Evolutionary conservation across 176 grass and related monocot species (phyloP).

Genomic region (Urochloa ruziziensis): DNA sequence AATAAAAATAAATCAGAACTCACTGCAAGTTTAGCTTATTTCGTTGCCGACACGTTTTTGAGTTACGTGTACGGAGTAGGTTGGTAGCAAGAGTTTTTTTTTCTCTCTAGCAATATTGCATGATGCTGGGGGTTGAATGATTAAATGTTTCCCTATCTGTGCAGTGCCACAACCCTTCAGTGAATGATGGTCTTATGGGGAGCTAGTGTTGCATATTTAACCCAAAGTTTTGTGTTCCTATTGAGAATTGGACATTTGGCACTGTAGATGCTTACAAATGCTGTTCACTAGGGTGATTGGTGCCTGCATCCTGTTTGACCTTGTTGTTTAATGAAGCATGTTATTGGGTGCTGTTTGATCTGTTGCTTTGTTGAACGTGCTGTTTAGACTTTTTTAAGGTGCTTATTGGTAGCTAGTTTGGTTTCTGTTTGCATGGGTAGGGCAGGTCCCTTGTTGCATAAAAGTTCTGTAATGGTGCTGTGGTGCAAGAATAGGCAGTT

Average conservation of each 20-base stretch:
- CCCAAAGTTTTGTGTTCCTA: neutral
- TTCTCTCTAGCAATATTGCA: neutral
- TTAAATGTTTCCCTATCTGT: neutral
- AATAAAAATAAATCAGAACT: too few species aligned
- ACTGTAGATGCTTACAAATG: slow-evolving; percentile 14
- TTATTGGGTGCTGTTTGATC: neutral
- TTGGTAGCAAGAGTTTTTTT: slow-evolving; percentile 12
- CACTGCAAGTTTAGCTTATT: neutral
- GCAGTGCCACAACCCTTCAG: neutral
- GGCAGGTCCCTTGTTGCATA: neutral
- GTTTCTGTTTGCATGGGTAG: neutral
- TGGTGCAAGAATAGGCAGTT: neutral
- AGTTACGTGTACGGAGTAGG: neutral
- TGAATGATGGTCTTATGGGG: neutral
- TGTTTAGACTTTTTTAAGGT: neutral
- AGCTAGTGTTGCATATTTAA: neutral
- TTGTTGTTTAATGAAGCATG: slow-evolving; percentile 12
- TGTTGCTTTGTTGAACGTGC: neutral
- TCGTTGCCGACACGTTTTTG: neutral
- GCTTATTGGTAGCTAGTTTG: neutral
- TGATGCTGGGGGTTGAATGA: too few species aligned
- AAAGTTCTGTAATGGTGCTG: neutral
- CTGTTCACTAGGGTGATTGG: neutral
- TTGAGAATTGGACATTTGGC: neutral
- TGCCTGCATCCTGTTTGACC: neutral